These are phyloP conservation scores for Brassica carinata DNA, from an alignment of 345 rosid genomes.

Conservation along the genomic window DNA sequence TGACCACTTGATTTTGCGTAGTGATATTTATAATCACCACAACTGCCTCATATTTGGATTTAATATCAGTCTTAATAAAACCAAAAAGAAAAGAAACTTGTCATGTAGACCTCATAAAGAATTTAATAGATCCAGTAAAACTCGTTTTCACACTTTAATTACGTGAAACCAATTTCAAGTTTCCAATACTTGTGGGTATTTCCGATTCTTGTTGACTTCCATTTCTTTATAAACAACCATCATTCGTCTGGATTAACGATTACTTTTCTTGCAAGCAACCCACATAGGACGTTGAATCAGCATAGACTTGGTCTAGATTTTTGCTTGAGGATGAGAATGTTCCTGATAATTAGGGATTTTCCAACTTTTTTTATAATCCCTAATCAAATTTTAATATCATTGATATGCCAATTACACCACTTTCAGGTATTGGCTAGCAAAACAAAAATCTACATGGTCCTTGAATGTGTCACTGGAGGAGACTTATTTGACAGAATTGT, in stretches of 20 bases:
- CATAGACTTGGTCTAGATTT: slow-evolving; percentile 1
- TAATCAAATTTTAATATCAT: background rate
- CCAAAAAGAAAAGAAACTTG: background rate
- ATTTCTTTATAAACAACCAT: background rate
- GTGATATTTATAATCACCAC: background rate
- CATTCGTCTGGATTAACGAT: background rate
- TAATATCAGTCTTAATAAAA: background rate
- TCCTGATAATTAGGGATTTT: background rate
- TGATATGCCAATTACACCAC: background rate
- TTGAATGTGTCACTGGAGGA: slow-evolving; percentile 84
- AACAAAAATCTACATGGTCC: slow-evolving; percentile 80
- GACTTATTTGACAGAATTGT: slow-evolving; percentile 83
- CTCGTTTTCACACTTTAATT: slow-evolving; percentile 6
- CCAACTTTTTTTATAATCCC: background rate
- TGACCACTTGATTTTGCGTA: background rate
- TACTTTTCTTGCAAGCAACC: slow-evolving; percentile 21
- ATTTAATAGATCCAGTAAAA: background rate
- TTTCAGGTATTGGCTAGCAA: slow-evolving; percentile 89
- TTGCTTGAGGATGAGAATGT: background rate
- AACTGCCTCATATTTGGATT: background rate
- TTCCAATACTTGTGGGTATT: background rate
- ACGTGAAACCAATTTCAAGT: slow-evolving; percentile 10
- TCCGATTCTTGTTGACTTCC: slow-evolving; percentile 7
- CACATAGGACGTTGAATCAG: background rate
- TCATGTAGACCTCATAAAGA: background rate